Evolutionary conservation across 192 early-diverging fungal species (phyloP), one percentile per base, ranked within the genome.

Genomic region (Haplosporangium gracile): DNA sequence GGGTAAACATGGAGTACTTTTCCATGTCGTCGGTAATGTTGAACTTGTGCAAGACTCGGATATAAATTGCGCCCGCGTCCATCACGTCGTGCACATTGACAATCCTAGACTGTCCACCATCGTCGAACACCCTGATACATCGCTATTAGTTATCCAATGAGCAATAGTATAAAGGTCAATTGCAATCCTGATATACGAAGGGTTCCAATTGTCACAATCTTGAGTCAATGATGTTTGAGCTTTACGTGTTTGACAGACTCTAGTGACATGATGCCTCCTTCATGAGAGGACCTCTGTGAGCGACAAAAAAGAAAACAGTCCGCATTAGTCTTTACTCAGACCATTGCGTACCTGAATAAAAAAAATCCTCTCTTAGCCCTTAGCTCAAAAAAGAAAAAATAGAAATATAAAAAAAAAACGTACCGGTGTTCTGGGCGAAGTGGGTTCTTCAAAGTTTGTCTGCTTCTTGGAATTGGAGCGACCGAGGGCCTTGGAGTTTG

Each of bases 11-110:
- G 72, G 92, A 94, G 77, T 95, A 96, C 76, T 92, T 93, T 77
- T 93, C 94, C 71, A 88, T 89, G n/a, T 90, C 89, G n/a, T 94
- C 93, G 39, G 90, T 91, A 55, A 98, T 93, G 49, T 95, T 94
- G 88, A 98, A 98, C 72, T 97, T 97, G 77, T 92, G 91, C 57
- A 96, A 87, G 6, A 98, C 93, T 49, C 90, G 91, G 57, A 91
- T 88, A 78, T 97, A 90, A 26, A 99, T 94, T 34, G 90, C 88
- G 36, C 81, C 79, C 1, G 95, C 95, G 40, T 96, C 95, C 68
- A 87, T 93, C 13, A 94, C 88, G 78, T 93, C 91, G 42, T 93
- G 91, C 32, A 98, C 93, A 63, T 96, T 91, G 42, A 99, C 96
- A 36, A 95, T 93, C 60, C 96, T 93, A 10, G 91, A 91, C 78